Conservation (phyloP, 139 green algal species). For the Picochlorum sp. region DNA sequence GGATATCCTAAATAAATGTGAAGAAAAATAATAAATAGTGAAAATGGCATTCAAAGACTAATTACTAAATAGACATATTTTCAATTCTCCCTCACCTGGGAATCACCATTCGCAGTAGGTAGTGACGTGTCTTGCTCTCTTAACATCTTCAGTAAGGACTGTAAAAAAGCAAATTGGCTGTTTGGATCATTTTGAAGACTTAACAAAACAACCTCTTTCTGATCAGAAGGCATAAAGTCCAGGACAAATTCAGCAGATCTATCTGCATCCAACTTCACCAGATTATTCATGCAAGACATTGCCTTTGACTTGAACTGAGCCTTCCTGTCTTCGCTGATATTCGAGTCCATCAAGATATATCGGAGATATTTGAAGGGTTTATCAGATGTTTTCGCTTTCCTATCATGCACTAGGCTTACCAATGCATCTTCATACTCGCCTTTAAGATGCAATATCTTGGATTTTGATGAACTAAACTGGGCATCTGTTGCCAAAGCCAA, state of each 20-base stretch:
- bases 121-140: too few relatives aligned
- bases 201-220: slow-evolving; percentile 15
- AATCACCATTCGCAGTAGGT: too few relatives aligned
- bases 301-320: neutral
- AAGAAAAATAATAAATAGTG: slow-evolving; percentile 4
- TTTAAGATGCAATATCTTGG: slow-evolving; percentile 9
- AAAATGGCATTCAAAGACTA: neutral
- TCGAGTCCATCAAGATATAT: slow-evolving; percentile 11
- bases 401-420: slow-evolving; percentile 8
- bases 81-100: neutral
- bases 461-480: slow-evolving; percentile 24
- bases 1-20: neutral
- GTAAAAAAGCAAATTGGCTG: slow-evolving; percentile 26
- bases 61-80: neutral
- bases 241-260: slow-evolving; percentile 15
- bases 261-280: slow-evolving; percentile 5
- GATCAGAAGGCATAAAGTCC: slow-evolving; percentile 19
- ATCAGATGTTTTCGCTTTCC: neutral
- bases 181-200: slow-evolving; percentile 8
- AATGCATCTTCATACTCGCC: slow-evolving; percentile 16
- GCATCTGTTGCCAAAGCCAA: slow-evolving; percentile 19
- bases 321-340: neutral
- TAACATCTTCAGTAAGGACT: neutral
- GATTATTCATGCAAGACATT: neutral
- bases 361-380: slow-evolving; percentile 31